phyloP scores from a whole-genome alignment of 1,284 basidiomycete species.

The Trichosporon asahii region DNA sequence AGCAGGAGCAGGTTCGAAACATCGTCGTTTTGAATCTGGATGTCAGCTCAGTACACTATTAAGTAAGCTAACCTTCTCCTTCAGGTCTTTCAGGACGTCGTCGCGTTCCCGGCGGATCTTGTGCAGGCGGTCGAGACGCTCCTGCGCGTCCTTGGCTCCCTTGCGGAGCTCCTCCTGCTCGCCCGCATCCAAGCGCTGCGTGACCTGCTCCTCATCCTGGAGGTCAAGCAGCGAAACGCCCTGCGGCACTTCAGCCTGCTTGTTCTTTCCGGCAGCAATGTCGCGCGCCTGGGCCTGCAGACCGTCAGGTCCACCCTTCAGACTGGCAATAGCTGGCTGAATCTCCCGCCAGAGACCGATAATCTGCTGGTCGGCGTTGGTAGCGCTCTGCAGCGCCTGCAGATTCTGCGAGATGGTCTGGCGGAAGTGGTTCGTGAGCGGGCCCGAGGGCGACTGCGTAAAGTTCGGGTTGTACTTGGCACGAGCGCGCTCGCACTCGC shows the following conservation, averaged over 20 bases:
- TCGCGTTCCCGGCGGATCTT: conserved; percentile 80
- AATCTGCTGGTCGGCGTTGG: conserved; percentile 74
- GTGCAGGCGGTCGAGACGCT: conserved; percentile 68
- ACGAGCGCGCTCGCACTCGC: conserved; percentile 77
- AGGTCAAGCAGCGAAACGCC: conserved; percentile 55
- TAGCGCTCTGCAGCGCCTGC: conserved; percentile 71
- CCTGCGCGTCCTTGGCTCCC: conserved; percentile 72
- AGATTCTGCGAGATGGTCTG: conserved; percentile 77
- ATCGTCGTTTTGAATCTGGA: conserved; percentile 87
- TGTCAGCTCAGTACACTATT: background rate
- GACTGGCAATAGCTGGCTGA: conserved; percentile 63
- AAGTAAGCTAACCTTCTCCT: conserved; percentile 58
- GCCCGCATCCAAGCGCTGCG: conserved; percentile 53
- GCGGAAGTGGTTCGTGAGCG: conserved; percentile 67
- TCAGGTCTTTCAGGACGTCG: conserved; percentile 86
- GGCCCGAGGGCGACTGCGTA: conserved; percentile 81
- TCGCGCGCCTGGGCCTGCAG: conserved; percentile 68
- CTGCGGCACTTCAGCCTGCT: conserved; percentile 46
- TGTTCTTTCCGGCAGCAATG: conserved; percentile 56
- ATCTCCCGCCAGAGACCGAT: conserved; percentile 69
- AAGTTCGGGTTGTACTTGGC: conserved; percentile 82
- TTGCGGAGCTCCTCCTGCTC: conserved; percentile 65
- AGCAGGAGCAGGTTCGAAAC: conserved; percentile 91
- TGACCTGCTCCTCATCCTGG: conserved; percentile 53
- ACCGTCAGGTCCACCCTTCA: conserved; percentile 53